Base-by-base conservation (phyloP, 257 asterid genomes). In the Striga asiatica region DNA sequence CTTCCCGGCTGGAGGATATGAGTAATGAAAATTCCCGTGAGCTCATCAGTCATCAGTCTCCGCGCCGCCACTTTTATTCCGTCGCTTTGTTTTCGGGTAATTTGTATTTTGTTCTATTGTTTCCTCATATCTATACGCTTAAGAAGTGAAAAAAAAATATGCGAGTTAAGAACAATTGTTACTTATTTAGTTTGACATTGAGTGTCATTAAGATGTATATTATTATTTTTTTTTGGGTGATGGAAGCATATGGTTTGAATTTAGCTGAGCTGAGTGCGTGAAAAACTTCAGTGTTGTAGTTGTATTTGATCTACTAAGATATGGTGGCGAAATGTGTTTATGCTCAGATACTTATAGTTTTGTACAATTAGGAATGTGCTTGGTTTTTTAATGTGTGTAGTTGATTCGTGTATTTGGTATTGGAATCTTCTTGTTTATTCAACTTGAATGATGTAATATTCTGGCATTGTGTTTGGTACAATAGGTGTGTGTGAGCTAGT, bases 1-100 rank as follows among this genome's bases (percentile, higher is more conserved):
- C 64, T 9, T 24, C 38, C 45, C 54, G 8, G 23, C 13, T 45
- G 49, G 54, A 57, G 42, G 60, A 55, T 49, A 49, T 52, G 50
- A 66, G 45, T 18, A 18, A 12, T 24, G 66, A 46, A 27, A 55
- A 43, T 55, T 71, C 45, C 53, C 25, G 46, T 14, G 53, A 49
- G 9, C 19, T 19, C 50, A 53, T 60, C 70, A 43, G 16, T 43
- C 19, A 63, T 22, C 59, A 41, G 14, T 25, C 67, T 18, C 65
- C 3, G 50, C 54, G 62, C 67, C 76, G 79, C 60, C 37, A 61
- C 54, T 61, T 66, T 48, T 66, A 50, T 68, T 60, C 73, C 45
- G 60, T 65, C 50, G 56, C 58, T 5, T 32, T 56, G 19, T 59
- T 31, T 29, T 46, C 74, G 51, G 80, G 86, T 76, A 51, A 37